Base-by-base conservation (phyloP, 1,284 basidiomycete species). In the Fomitopsis pinicola region DNA sequence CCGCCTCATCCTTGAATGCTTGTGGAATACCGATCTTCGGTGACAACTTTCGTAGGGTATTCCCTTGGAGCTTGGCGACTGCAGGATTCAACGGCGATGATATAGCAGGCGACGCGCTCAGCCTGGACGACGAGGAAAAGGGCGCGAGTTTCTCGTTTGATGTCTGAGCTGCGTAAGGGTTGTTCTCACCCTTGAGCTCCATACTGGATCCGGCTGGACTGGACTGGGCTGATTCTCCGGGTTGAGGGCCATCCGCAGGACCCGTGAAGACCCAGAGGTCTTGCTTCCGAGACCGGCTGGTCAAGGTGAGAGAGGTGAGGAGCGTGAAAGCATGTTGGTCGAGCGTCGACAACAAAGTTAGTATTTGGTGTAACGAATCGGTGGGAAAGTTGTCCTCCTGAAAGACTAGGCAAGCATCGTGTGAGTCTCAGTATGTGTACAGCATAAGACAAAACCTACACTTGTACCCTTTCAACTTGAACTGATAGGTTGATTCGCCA, bases 251-350 rank as follows among this genome's bases (percentile, higher is more conserved):
- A 17, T 69, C 72, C 15, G 77, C 70, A 14, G 73, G 59, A 45
- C 87, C 87, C 1, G 83, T 83, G 69, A 92, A 92, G 55, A 92
- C 77, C 90, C 90, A 92, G 1, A 92, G 72, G 68, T 92, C 90
- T 71, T 90, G 91, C 55, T 84, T 80, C 59, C 88, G 80, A 22
- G 90, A 89, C 46, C 84, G 88, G 65, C 78, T 83, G 14, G 82
- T 82, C 58, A 92, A 75, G 22, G 88, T 84, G 50, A 92, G 71
- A 9, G 89, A 91, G 0, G 88, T 79, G 5, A 89, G 75, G 45
- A 92, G 80, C 5, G 81, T 81, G 69, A 90, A 91, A 0, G 84
- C 81, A 62, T 90, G 84, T 1, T 76, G 73, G 67, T 92, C 90
- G 17, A 92, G 79, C 42, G 87, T 81, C 19, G 80, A 77, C 35